These are phyloP conservation scores for Erysimum pusillum DNA, from an alignment of 441 rosid species.

Conservation along the genomic window DNA sequence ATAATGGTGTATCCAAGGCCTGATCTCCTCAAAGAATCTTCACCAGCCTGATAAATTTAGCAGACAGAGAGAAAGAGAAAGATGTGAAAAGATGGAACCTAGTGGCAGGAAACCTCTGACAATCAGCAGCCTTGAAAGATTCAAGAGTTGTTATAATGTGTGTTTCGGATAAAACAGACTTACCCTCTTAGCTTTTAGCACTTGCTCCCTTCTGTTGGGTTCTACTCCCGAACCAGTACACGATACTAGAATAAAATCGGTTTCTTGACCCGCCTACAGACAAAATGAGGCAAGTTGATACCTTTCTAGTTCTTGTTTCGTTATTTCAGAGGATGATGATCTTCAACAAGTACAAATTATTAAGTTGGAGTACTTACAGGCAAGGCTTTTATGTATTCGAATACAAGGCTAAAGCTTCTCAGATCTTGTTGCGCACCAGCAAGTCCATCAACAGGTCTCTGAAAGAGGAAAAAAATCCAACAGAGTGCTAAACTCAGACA, in stretches of 20 bases:
- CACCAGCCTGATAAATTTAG: slow-evolving; percentile 75
- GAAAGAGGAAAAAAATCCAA: slow-evolving; percentile 37
- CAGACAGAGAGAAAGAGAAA: slow-evolving; percentile 8
- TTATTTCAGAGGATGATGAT: not conserved
- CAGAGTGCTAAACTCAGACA: slow-evolving; percentile 17
- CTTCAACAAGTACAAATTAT: not conserved
- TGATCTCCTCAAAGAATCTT: slow-evolving; percentile 90
- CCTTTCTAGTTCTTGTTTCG: not conserved
- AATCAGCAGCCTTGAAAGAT: not conserved
- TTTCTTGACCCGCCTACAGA: slow-evolving; percentile 94
- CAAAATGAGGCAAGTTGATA: slow-evolving; percentile 38
- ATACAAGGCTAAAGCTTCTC: slow-evolving; percentile 84
- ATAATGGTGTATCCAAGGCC: slow-evolving; percentile 96
- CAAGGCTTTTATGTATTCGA: slow-evolving; percentile 92
- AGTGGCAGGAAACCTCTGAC: slow-evolving; percentile 3
- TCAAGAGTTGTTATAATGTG: slow-evolving; percentile 18
- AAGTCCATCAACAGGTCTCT: slow-evolving; percentile 83
- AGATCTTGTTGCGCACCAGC: slow-evolving; percentile 74
- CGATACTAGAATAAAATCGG: slow-evolving; percentile 88
- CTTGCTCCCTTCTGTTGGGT: slow-evolving; percentile 91
- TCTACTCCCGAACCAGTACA: slow-evolving; percentile 95
- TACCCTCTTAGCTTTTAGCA: slow-evolving; percentile 94
- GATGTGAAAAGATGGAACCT: slow-evolving; percentile 25
- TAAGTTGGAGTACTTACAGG: slow-evolving; percentile 64
- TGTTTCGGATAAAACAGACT: slow-evolving; percentile 31